Base-by-base conservation (phyloP, 768 basidiomycete genomes). In the Podaxis sp. region DNA sequence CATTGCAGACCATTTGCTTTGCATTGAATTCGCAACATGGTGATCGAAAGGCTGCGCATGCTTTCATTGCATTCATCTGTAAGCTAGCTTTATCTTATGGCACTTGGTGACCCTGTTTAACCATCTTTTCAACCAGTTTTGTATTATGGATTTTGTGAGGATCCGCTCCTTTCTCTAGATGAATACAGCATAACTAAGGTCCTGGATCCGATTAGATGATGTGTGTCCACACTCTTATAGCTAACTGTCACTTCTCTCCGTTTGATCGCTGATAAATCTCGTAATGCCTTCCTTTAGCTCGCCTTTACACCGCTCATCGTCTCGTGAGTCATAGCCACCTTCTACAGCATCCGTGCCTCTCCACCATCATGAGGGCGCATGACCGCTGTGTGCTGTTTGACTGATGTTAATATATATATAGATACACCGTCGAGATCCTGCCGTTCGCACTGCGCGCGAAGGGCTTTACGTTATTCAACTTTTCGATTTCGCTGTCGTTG, bases 381-480 rank as follows among this genome's bases (percentile, higher is more conserved):
- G 54, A 15, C 19, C 2, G 6, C 37, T 12, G 2, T 11, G 7
- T 40, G 19, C 37, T 36, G 22, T 9, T 19, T 55, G 29, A 19
- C n/a, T 57, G 56, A 46, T 57, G 25, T 25, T n/a, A 15, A 46
- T 40, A 15, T 55, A 29, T 19, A 12, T 55, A 22, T 50, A 73
- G 72, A 25, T 74, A 74, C 55, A 72, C 73, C 27, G 71, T 74
- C 53, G 73, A 74, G 60, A 74, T 74, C 58, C 65, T 74, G 22
- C 73, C 73, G 1, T 74, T 65, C 61, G 57, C 70, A 29, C 68
- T 90, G 61, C 87, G 90, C 66, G 88, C 89, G 54, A 89, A 89
- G 73, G 88, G 88, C 40, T 82, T 87, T 73, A 84, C 80, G 64
- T 63, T 89, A 36, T 85, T 89, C 76, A 85, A 80, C 70, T 85